phyloP scores from a whole-genome alignment of 2,329 filamentous ascomycete species.

The Stagonosporopsis vannaccii region DNA sequence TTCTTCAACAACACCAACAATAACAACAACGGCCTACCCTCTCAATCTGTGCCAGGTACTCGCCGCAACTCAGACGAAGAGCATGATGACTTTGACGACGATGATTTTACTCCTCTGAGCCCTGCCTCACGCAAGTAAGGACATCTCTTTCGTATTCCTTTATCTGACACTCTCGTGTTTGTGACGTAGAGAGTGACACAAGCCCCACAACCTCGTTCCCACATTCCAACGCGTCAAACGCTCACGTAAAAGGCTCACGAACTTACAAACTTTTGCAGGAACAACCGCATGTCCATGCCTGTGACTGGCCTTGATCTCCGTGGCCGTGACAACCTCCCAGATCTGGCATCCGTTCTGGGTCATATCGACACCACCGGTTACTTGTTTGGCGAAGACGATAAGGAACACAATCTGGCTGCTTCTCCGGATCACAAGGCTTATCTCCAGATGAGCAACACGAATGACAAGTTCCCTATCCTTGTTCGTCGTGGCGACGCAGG shows the following conservation, averaged over 20 bases:
- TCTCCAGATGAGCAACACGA: slow-evolving; percentile 73
- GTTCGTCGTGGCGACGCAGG: slow-evolving; percentile 68
- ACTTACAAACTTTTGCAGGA: slow-evolving; percentile 56
- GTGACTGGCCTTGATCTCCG: slow-evolving; percentile 75
- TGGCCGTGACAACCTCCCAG: slow-evolving; percentile 60
- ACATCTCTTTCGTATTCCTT: slow-evolving; percentile 4
- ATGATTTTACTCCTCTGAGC: slow-evolving; percentile 57
- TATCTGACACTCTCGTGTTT: slow-evolving; percentile 3
- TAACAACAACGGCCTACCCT: slow-evolving; percentile 74
- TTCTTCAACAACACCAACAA: too few species aligned
- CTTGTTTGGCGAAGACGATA: slow-evolving; percentile 76
- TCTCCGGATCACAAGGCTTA: slow-evolving; percentile 73
- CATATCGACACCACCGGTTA: slow-evolving; percentile 87
- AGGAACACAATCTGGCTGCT: slow-evolving; percentile 59
- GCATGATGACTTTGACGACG: slow-evolving; percentile 84
- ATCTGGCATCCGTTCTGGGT: slow-evolving; percentile 66
- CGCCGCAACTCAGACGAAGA: slow-evolving; percentile 88
- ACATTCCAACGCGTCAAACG: slow-evolving; percentile 34
- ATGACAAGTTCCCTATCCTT: slow-evolving; percentile 88
- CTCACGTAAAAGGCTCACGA: slow-evolving; percentile 16
- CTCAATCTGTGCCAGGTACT: slow-evolving; percentile 84
- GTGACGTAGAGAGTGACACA: slow-evolving; percentile 20
- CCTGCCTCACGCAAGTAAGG: slow-evolving; percentile 49
- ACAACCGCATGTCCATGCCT: slow-evolving; percentile 94
- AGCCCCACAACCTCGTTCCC: slow-evolving; percentile 20